Evolutionary conservation across 495 filamentous ascomycete species (phyloP).

Genomic region (Annulohypoxylon bovei): DNA sequence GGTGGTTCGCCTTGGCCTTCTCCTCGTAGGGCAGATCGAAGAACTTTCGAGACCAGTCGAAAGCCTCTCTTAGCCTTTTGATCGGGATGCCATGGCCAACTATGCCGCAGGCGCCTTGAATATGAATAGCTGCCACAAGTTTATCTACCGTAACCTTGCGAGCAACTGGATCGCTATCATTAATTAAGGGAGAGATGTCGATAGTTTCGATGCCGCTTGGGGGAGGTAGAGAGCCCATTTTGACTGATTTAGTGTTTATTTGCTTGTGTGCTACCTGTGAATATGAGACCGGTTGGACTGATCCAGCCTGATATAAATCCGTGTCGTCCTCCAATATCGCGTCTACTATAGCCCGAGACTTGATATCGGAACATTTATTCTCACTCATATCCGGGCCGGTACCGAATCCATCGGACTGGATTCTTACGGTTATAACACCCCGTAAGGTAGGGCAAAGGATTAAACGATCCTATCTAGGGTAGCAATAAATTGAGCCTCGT

Average conservation of each 20-base stretch:
- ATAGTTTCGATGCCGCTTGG: not conserved
- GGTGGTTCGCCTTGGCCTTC: conserved; percentile 47
- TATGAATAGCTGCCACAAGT: conserved; percentile 61
- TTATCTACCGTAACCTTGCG: not conserved
- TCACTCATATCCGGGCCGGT: not conserved
- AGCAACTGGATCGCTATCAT: not conserved
- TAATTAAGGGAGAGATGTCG: not conserved
- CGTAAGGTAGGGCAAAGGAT: not conserved
- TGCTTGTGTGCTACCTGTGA: not conserved
- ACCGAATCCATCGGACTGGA: not conserved
- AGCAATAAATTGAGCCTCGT: not conserved
- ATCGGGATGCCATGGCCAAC: conserved; percentile 62
- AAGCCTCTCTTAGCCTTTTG: conserved; percentile 57
- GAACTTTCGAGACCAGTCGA: conserved; percentile 58
- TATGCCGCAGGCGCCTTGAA: conserved; percentile 66
- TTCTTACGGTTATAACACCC: not conserved
- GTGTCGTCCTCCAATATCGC: not conserved
- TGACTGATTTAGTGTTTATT: not conserved
- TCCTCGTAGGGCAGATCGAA: conserved; percentile 45
- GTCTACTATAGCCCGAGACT: conserved; percentile 1
- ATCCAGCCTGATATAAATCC: not conserved
- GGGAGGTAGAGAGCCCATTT: not conserved
- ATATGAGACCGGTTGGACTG: not conserved
- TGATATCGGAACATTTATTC: not conserved
- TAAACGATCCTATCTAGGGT: not conserved